These are phyloP conservation scores for Fusarium sp. DNA, from an alignment of 2,329 filamentous ascomycete species.

Conservation along the genomic window DNA sequence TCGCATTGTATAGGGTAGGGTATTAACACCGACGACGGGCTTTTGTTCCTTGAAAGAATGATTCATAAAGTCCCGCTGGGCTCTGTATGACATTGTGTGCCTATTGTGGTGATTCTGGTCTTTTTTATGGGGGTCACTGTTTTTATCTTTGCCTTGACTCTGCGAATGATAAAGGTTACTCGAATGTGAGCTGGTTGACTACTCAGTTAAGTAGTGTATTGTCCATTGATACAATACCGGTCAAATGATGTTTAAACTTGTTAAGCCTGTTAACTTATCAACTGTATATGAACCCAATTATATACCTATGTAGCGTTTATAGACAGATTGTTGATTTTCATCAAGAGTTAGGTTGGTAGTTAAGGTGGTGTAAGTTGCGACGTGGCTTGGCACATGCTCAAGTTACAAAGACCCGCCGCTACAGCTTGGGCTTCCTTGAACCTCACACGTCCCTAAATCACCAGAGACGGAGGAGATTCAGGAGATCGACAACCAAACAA, in stretches of 20 bases:
- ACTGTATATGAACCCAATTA: not conserved
- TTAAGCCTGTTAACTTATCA: too few relatives aligned
- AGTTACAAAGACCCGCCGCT: conserved; percentile 44
- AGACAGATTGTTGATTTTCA: not conserved
- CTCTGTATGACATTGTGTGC: not conserved
- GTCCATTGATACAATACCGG: not conserved
- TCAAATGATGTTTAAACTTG: not conserved
- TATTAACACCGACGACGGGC: not conserved
- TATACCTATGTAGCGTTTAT: not conserved
- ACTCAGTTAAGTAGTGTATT: too few relatives aligned
- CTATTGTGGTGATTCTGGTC: fast-evolving
- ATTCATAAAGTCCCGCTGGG: not conserved
- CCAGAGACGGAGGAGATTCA: conserved; percentile 5
- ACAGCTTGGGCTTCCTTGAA: conserved; percentile 35
- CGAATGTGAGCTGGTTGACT: too few relatives aligned
- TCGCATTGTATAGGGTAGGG: conserved; percentile 25
- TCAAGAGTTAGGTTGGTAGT: not conserved
- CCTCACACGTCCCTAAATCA: conserved; percentile 47
- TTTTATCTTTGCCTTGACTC: not conserved
- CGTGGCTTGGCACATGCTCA: conserved; percentile 45
- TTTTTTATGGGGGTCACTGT: not conserved
- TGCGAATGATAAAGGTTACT: not conserved
- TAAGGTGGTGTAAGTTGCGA: conserved; percentile 1
- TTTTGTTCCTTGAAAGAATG: not conserved
- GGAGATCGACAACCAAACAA: conserved; percentile 15